Evolutionary conservation across 371 early-diverging fungal species (phyloP), one percentile per base, ranked within the genome.

Genomic region (Mucor ambiguus): DNA sequence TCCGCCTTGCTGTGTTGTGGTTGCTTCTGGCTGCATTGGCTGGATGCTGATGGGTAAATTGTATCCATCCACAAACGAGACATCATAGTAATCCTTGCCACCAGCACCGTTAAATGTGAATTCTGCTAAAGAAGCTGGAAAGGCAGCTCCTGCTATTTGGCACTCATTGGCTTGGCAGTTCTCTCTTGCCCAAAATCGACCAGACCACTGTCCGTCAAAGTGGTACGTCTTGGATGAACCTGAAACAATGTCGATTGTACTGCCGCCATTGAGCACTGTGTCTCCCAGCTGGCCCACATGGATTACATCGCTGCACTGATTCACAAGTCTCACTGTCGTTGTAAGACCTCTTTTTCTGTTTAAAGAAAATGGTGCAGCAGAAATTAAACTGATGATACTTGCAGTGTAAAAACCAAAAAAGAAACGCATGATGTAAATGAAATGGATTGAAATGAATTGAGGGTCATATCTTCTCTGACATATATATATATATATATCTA

Each of bases 71-170:
- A 73, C 78, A 70, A 78, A 74, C 1, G 81, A 80, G 3, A 80
- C 64, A 61, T 80, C 78, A 33, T 80, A 80, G 37, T 69, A 80
- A 60, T 80, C 78, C 3, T 70, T 64, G 26, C 72, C 64, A 32
- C 20, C 48, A n/a, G 63, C 35, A 0, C 65, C 62, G 12, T 66
- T 65, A 18, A 80, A 63, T 44, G 52, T 78, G 63, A 80, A 80
- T 59, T 78, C 81, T 20, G 81, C 80, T 28, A 77, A 67, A 11
- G 76, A 74, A n/a, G 72, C 78, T 44, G 79, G 79, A 8, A 56
- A 68, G 24, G 67, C 70, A 26, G 70, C 58, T 33, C 77, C 77
- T 9, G 75, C 71, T 22, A 65, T 58, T 0, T 59, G 64, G 52
- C 80, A 79, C 1, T 54, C 68, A n/a, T 67, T 60, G 7, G 58